A percentile compares a stretch with the other conserved stretches of the same genome.
phyloP scores from a whole-genome alignment of 805 yeast genomes.

The Zygotorulaspora florentina region DNA sequence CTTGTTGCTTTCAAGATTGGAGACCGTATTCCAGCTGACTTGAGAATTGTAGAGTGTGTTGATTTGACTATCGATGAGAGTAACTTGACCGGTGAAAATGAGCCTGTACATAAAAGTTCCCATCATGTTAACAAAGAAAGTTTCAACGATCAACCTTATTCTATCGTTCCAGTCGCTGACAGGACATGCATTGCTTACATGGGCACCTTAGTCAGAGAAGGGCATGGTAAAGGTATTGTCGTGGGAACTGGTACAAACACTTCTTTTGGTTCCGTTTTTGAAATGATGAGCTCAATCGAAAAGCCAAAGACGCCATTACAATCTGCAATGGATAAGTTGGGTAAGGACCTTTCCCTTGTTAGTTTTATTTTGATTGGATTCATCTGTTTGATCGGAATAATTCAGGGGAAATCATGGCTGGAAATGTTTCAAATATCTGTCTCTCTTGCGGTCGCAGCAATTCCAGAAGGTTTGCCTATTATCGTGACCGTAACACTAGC shows the following conservation, averaged over 20 bases:
- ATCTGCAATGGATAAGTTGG: conserved; percentile 90
- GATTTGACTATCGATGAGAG: conserved; percentile 88
- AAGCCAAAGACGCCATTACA: conserved; percentile 98
- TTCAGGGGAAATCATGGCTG: conserved; percentile 92
- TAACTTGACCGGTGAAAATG: conserved; percentile 91
- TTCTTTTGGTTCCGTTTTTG: conserved; percentile 91
- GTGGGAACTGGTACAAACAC: conserved; percentile 86
- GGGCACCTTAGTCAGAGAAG: conserved; percentile 97
- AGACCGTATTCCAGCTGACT: conserved; percentile 94
- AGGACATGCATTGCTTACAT: conserved; percentile 82
- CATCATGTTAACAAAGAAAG: conserved; percentile 39
- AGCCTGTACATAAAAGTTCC: conserved; percentile 68
- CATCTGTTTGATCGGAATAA: conserved; percentile 84
- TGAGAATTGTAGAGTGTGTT: conserved; percentile 72
- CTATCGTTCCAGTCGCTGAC: conserved; percentile 55
- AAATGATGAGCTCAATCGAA: conserved; percentile 91
- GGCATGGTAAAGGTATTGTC: conserved; percentile 91
- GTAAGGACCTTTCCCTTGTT: conserved; percentile 80
- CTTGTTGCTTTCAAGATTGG: conserved; percentile 86
- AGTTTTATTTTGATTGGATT: conserved; percentile 85
- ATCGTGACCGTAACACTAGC: conserved; percentile 97
- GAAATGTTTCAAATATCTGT: conserved; percentile 98
- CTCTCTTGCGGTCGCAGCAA: conserved; percentile 97
- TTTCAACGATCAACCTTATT: conserved; percentile 28
- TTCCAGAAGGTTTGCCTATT: conserved; percentile 97